These are phyloP conservation scores for Aureobasidium melanogenum DNA, from an alignment of 2,329 filamentous ascomycete species.

Conservation along the genomic window DNA sequence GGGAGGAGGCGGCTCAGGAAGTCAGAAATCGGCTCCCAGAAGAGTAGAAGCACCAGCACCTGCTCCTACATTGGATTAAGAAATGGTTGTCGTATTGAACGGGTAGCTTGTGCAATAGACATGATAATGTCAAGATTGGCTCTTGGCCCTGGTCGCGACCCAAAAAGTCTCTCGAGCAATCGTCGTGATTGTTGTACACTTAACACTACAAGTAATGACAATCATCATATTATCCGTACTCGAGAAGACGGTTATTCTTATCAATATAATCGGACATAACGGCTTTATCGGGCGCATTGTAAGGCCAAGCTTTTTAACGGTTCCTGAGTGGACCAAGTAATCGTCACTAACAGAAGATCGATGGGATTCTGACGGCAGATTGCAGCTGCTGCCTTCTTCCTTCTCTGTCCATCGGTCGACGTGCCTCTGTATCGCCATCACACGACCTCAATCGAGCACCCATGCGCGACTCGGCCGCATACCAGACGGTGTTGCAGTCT, in stretches of 20 bases:
- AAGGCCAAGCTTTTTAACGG: slow-evolving; percentile 2
- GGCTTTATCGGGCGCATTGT: background rate
- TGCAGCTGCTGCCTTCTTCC: background rate
- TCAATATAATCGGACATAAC: background rate
- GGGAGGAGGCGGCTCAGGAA: slow-evolving; percentile 59
- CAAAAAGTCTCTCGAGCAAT: background rate
- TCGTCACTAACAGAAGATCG: background rate
- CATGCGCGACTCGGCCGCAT: slow-evolving; percentile 8
- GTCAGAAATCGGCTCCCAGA: slow-evolving; percentile 37
- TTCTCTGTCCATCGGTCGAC: slow-evolving; percentile 1
- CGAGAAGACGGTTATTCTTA: background rate
- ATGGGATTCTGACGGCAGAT: background rate
- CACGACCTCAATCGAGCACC: background rate
- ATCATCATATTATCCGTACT: background rate
- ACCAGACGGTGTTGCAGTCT: slow-evolving; percentile 8
- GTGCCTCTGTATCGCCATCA: slow-evolving; percentile 2
- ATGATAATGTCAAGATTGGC: background rate
- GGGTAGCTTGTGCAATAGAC: background rate
- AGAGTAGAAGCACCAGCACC: slow-evolving; percentile 36
- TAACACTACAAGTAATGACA: no score
- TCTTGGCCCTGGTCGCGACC: background rate
- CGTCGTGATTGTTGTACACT: background rate
- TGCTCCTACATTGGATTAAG: slow-evolving; percentile 25
- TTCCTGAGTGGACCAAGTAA: background rate
- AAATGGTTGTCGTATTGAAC: background rate